phyloP scores from a whole-genome alignment of 495 filamentous ascomycete genomes.

The Aspergillus panamensis region DNA sequence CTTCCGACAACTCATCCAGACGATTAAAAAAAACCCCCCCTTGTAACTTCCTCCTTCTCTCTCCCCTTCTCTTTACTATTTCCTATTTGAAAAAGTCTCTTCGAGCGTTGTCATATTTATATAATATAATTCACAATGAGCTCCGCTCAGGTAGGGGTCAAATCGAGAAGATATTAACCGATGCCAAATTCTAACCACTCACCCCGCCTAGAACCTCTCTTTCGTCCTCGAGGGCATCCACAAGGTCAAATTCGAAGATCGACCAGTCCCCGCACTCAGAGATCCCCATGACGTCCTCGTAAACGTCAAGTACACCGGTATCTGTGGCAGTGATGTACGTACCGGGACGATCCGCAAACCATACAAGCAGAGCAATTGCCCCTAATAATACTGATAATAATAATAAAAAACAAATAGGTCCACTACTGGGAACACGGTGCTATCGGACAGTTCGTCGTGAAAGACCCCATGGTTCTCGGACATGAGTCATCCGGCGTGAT shows the following conservation, averaged over 20 bases:
- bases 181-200: not conserved
- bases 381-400: not conserved
- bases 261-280: constrained; percentile 65
- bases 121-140: not conserved
- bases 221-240: constrained; percentile 75
- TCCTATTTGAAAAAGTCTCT: not conserved
- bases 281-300: constrained; percentile 73
- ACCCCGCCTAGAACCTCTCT: constrained; percentile 67
- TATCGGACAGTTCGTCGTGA: constrained; percentile 78
- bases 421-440: constrained; percentile 87
- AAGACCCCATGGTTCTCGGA: constrained; percentile 86
- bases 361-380: not conserved
- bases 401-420: constrained; percentile 35
- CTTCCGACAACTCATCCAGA: no score
- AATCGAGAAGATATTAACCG: no score
- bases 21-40: no score
- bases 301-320: constrained; percentile 80
- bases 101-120: not conserved
- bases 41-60: not conserved
- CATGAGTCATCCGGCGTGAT: constrained; percentile 85
- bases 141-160: not conserved
- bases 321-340: constrained; percentile 81
- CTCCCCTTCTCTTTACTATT: not conserved
- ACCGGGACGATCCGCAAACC: no score
- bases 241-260: constrained; percentile 70